Percentiles rank a stretch among this genome's conserved stretches.
These are phyloP conservation scores for Pleurotus sapidus DNA, from an alignment of 768 basidiomycete genomes.

Conservation along the genomic window DNA sequence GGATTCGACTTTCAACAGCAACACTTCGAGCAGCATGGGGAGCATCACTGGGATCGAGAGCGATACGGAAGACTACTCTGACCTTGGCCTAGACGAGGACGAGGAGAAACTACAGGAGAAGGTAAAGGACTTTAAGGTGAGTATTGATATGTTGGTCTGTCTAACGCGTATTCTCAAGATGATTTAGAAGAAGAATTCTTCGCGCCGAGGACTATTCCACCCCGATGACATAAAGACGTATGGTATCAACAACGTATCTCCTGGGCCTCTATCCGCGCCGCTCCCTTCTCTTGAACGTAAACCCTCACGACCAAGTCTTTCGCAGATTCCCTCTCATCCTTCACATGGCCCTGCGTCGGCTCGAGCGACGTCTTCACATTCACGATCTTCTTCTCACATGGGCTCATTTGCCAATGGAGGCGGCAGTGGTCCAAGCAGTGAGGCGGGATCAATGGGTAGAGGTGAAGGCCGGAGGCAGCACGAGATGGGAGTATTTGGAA, in stretches of 20 bases:
- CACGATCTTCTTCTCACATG: conserved; percentile 57
- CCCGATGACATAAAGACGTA: conserved; percentile 86
- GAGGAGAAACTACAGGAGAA: conserved; percentile 67
- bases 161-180: neutral
- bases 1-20: neutral
- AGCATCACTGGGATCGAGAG: conserved; percentile 1
- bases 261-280: conserved; percentile 68
- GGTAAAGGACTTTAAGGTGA: conserved; percentile 81
- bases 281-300: conserved; percentile 54
- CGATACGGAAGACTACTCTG: conserved; percentile 85
- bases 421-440: conserved; percentile 20
- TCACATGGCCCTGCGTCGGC: conserved; percentile 15
- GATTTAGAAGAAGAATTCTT: conserved; percentile 63
- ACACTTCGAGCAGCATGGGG: neutral
- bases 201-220: conserved; percentile 77
- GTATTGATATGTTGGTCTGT: conserved; percentile 10
- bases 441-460: conserved; percentile 53
- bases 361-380: conserved; percentile 33
- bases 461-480: conserved; percentile 56
- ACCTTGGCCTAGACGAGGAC: conserved; percentile 78
- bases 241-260: conserved; percentile 47
- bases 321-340: conserved; percentile 31
- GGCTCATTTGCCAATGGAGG: conserved; percentile 36
- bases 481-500: conserved; percentile 68
- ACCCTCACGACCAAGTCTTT: conserved; percentile 51